Evolutionary conservation across 192 early-diverging fungal species (phyloP).

Genomic region (Kappamyces sp.): DNA sequence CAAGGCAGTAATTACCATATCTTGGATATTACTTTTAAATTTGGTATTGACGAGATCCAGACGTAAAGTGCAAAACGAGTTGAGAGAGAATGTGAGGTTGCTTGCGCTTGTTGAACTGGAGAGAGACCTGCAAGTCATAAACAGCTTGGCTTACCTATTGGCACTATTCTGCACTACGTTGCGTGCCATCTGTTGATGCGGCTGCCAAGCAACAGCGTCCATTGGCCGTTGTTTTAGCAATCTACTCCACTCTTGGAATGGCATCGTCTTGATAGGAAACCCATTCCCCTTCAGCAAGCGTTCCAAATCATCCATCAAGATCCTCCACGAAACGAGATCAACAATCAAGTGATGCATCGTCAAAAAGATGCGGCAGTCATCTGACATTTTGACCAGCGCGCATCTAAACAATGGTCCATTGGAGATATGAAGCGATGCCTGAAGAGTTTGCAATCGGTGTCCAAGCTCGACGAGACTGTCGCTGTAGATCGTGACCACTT

Average conservation of each 20-base stretch:
- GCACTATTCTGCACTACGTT: too few species aligned
- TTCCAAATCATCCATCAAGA: conserved; percentile 27
- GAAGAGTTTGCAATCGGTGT: not conserved
- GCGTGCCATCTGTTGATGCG: too few species aligned
- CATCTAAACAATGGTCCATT: not conserved
- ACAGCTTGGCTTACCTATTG: too few species aligned
- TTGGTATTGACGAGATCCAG: too few species aligned
- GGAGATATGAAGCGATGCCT: not conserved
- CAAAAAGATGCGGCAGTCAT: conserved; percentile 15
- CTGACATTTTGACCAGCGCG: conserved; percentile 12
- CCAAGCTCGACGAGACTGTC: too few species aligned
- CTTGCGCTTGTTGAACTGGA: not conserved
- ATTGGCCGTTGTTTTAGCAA: not conserved
- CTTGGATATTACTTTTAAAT: too few species aligned
- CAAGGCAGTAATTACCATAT: conserved; percentile 17
- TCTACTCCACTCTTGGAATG: conserved; percentile 24
- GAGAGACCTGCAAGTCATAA: too few species aligned
- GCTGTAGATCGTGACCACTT: too few species aligned
- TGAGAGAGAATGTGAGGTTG: not conserved
- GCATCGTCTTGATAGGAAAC: conserved; percentile 17
- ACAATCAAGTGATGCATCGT: conserved; percentile 28
- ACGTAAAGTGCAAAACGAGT: not conserved
- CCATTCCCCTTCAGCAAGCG: conserved; percentile 4
- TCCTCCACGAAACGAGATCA: conserved; percentile 32
- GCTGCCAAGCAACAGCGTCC: not conserved